These are phyloP conservation scores for Lentinus brumalis DNA, from an alignment of 768 basidiomycete species.

Conservation along the genomic window DNA sequence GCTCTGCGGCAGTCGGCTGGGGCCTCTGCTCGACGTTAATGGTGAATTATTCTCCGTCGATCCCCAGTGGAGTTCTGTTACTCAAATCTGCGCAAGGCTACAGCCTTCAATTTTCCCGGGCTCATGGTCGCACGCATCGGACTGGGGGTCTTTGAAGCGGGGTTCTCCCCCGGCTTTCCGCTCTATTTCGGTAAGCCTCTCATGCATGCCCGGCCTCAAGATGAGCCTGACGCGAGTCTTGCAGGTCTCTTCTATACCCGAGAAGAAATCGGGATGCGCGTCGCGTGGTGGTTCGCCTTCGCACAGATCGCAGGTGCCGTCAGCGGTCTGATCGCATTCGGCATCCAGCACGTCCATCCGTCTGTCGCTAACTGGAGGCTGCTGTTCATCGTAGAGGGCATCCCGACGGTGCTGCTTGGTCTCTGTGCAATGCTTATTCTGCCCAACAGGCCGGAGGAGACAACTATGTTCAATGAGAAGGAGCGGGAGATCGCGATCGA, in stretches of 20 bases:
- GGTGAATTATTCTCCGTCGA: constrained; percentile 38
- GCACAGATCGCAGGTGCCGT: constrained; percentile 85
- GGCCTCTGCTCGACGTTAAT: constrained; percentile 73
- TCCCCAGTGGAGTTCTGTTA: not conserved
- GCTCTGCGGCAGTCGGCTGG: constrained; percentile 68
- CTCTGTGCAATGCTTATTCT: constrained; percentile 55
- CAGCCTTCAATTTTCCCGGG: constrained; percentile 60
- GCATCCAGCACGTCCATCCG: constrained; percentile 61
- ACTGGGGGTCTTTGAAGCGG: constrained; percentile 78
- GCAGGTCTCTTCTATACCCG: constrained; percentile 79
- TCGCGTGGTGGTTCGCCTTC: constrained; percentile 85
- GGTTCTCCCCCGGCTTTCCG: constrained; percentile 76
- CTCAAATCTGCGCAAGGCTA: constrained; percentile 43
- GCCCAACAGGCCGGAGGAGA: constrained; percentile 73
- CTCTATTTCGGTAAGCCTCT: constrained; percentile 68
- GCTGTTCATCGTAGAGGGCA: constrained; percentile 76
- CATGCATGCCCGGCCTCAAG: not conserved
- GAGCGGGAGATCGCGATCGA: constrained; percentile 63
- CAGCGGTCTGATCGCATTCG: constrained; percentile 82
- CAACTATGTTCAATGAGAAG: constrained; percentile 51
- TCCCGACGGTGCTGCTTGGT: constrained; percentile 67
- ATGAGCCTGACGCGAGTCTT: not conserved
- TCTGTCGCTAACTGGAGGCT: constrained; percentile 58
- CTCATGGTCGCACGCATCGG: constrained; percentile 59
- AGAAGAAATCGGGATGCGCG: constrained; percentile 69